Percentiles rank a stretch among this genome's conserved stretches.
These are phyloP conservation scores for Balamuthia mandrillaris DNA, from an alignment of 208 protist species.

Conservation along the genomic window DNA sequence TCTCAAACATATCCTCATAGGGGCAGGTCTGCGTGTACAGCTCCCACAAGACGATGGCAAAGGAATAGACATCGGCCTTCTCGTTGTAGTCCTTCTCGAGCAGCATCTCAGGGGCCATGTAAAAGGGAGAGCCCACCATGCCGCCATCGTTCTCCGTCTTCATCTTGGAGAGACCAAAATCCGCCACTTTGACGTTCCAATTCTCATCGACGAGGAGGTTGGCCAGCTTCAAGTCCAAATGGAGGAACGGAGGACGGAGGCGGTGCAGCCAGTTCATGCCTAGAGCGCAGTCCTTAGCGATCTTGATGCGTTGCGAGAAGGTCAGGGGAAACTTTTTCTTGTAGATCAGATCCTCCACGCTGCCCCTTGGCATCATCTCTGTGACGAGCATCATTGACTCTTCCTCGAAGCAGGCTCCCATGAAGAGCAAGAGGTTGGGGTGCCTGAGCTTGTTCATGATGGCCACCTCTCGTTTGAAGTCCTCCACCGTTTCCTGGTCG, in stretches of 20 bases:
- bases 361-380: constrained; percentile 9
- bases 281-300: constrained; percentile 26
- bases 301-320: constrained; percentile 6
- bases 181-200: constrained; percentile 30
- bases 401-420: constrained; percentile 7
- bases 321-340: background rate
- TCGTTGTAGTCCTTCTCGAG: constrained; percentile 20
- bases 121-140: constrained; percentile 24
- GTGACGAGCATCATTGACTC: constrained; percentile 23
- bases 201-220: constrained; percentile 27
- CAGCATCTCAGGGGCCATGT: constrained; percentile 25
- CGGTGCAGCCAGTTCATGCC: constrained; percentile 34
- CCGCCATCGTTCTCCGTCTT: background rate
- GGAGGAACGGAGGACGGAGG: constrained; percentile 22
- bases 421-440: constrained; percentile 32
- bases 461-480: constrained; percentile 25
- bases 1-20: constrained; percentile 8
- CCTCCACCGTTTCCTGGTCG: background rate
- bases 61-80: constrained; percentile 21
- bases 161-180: constrained; percentile 16
- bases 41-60: constrained; percentile 22
- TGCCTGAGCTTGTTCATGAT: constrained; percentile 36
- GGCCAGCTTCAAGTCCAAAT: constrained; percentile 21
- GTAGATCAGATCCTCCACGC: constrained; percentile 14
- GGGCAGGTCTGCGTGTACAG: background rate